Evolutionary conservation across 257 asterid species (phyloP).

Genomic region (Solanum etuberosum): DNA sequence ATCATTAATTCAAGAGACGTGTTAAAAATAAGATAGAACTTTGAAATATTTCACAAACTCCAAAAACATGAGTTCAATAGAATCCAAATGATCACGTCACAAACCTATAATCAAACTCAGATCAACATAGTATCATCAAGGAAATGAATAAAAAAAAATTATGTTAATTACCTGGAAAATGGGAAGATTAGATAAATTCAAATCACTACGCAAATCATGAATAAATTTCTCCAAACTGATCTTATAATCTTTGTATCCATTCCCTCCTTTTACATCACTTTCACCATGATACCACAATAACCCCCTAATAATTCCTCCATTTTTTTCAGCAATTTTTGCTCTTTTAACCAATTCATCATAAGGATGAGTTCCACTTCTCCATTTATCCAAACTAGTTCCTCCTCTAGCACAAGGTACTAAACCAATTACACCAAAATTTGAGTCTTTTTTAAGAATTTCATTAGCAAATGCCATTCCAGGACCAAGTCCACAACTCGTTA

Average conservation of each 20-base stretch:
- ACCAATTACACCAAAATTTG: slow-evolving; percentile 8
- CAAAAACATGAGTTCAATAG: not conserved
- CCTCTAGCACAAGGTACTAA: slow-evolving; percentile 41
- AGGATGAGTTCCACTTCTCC: slow-evolving; percentile 6
- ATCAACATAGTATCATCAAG: not conserved
- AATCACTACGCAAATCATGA: slow-evolving; percentile 10
- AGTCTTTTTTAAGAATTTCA: not conserved
- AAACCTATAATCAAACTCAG: not conserved
- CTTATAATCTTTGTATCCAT: not conserved
- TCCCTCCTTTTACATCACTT: slow-evolving; percentile 4
- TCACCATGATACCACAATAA: slow-evolving; percentile 43
- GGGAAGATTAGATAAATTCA: slow-evolving; percentile 4
- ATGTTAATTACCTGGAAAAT: not conserved
- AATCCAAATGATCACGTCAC: not conserved
- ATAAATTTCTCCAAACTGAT: slow-evolving; percentile 3
- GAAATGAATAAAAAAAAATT: too few relatives aligned
- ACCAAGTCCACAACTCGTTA: slow-evolving; percentile 29
- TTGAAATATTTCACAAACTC: not conserved
- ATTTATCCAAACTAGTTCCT: slow-evolving; percentile 17
- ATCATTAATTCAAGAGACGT: not conserved
- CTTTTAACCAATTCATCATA: slow-evolving; percentile 15
- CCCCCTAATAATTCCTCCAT: slow-evolving; percentile 19
- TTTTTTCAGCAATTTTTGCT: slow-evolving; percentile 4
- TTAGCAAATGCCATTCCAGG: slow-evolving; percentile 41
- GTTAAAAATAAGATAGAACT: not conserved